Base-by-base conservation (phyloP, 2,329 filamentous ascomycete genomes). In the Trichoderma afroharzianum region DNA sequence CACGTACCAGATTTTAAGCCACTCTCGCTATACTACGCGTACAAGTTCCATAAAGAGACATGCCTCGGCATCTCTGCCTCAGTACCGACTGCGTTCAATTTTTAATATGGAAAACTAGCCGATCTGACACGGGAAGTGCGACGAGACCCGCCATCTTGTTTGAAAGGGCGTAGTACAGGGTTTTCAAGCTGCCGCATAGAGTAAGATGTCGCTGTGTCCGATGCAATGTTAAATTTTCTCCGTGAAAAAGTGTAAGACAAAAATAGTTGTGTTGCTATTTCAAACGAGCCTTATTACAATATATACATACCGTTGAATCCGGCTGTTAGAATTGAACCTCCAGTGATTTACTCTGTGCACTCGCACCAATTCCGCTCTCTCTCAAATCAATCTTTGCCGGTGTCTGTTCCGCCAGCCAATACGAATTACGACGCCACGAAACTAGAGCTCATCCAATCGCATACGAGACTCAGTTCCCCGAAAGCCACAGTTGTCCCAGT, bases 61-160 rank as follows among this genome's bases (percentile, higher is more conserved):
- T 68, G 53, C 64, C 64, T 68, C 64, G 64, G 64, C 64, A 68
- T 58, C 53, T 43, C 18, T 15, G 24, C 26, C n/a, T 58, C 64
- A 43, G 7, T 47, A 26, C 64, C 53, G 64, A 66, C 15, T 57
- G 50, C 24, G 21, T 33, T 24, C 32, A 26, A 4, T 15, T 55
- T 28, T n/a, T 11, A n/a, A 26, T 21, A 21, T 24, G 7, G 18
- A 28, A 36, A 11, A n/a, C 63, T 59, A 43, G 53, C 36, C 26
- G n/a, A 68, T 59, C 64, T 43, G 36, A 30, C 53, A 18, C 33
- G 24, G n/a, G 24, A 33, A 68, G 53, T 47, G 53, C 58, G 33
- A 32, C 36, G 24, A 47, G 64, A 32, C 64, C 64, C 53, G 55
- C 64, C 64, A 30, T 32, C 26, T 32, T 36, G 32, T 21, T 39